These are phyloP conservation scores for Camelina hispida DNA, from an alignment of 345 rosid genomes.

Conservation along the genomic window DNA sequence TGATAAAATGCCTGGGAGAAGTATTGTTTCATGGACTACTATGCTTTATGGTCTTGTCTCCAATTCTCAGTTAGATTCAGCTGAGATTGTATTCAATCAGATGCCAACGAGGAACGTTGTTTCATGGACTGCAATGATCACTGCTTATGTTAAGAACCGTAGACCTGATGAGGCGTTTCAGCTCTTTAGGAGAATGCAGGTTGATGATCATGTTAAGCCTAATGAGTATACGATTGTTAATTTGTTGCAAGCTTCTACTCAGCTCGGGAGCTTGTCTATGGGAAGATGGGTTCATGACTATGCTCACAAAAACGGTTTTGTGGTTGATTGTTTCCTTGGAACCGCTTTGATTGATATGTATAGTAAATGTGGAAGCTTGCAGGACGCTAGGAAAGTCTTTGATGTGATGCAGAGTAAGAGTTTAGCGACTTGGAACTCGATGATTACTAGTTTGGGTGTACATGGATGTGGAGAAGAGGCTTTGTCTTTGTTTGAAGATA, in stretches of 20 bases:
- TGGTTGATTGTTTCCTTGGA: slow-evolving; percentile 66
- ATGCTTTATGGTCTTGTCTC: slow-evolving; percentile 66
- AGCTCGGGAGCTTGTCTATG: slow-evolving; percentile 61
- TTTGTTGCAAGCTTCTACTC: slow-evolving; percentile 56
- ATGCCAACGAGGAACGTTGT: slow-evolving; percentile 73
- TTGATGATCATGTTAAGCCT: slow-evolving; percentile 54
- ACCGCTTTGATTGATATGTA: slow-evolving; percentile 55
- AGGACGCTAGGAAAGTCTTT: slow-evolving; percentile 64
- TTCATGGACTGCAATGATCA: slow-evolving; percentile 76
- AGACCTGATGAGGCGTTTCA: slow-evolving; percentile 63
- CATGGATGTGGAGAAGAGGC: slow-evolving; percentile 77
- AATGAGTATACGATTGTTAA: slow-evolving; percentile 68
- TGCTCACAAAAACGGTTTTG: slow-evolving; percentile 56
- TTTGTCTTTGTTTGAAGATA: slow-evolving; percentile 57
- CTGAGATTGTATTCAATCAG: slow-evolving; percentile 51
- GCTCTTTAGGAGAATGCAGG: slow-evolving; percentile 62
- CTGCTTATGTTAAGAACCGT: slow-evolving; percentile 57
- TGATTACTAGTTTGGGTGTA: slow-evolving; percentile 83
- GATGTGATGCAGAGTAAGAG: slow-evolving; percentile 55
- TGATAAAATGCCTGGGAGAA: slow-evolving; percentile 55
- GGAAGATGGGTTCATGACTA: slow-evolving; percentile 72
- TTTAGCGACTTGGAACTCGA: slow-evolving; percentile 77
- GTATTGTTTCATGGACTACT: slow-evolving; percentile 77
- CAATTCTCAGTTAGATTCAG: slow-evolving; percentile 53
- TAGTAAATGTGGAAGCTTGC: slow-evolving; percentile 56